A percentile compares a stretch with the other conserved stretches of the same genome.
Evolutionary conservation across 306 rosid genomes (phyloP).

Genomic region (Cicer yamashitae): DNA sequence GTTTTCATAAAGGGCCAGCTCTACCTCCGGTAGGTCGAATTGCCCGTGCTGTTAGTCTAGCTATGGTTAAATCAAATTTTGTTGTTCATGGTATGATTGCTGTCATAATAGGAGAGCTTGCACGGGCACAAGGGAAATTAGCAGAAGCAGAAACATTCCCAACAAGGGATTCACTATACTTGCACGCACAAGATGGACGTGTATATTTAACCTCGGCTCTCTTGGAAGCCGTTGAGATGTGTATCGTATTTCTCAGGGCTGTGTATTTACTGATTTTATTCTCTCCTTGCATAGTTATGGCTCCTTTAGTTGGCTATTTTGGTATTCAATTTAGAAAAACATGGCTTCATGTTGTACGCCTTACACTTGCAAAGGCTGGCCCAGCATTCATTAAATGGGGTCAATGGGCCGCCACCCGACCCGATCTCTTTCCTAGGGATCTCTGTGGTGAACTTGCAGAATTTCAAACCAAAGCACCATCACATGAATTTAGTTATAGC

Average conservation of each 20-base stretch:
- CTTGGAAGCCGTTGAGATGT: conserved; percentile 55
- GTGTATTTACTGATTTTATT: conserved; percentile 65
- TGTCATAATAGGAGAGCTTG: conserved; percentile 61
- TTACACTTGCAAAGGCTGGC: conserved; percentile 75
- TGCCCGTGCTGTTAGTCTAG: conserved; percentile 73
- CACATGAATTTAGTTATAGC: conserved; percentile 70
- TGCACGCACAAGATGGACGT: conserved; percentile 58
- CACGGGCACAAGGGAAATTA: conserved; percentile 50
- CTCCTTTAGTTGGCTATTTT: conserved; percentile 61
- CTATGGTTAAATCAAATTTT: conserved; percentile 69
- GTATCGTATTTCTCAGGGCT: conserved; percentile 68
- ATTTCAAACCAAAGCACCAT: conserved; percentile 76
- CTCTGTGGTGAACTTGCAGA: conserved; percentile 73
- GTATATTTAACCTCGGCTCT: conserved; percentile 56
- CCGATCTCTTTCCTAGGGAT: conserved; percentile 80
- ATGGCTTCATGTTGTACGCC: conserved; percentile 67
- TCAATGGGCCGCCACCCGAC: conserved; percentile 91
- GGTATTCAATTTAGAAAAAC: conserved; percentile 66
- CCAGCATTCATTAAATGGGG: conserved; percentile 91
- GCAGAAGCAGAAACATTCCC: conserved; percentile 64
- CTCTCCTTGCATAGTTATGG: conserved; percentile 71
- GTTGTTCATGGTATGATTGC: conserved; percentile 68
- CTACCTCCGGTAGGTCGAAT: conserved; percentile 61
- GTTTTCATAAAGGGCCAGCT: conserved; percentile 53
- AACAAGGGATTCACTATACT: conserved; percentile 50